Percentiles rank a stretch among this genome's conserved stretches.
Evolutionary conservation across 176 grass and related monocot species (phyloP).

Genomic region (Thalia dealbata): DNA sequence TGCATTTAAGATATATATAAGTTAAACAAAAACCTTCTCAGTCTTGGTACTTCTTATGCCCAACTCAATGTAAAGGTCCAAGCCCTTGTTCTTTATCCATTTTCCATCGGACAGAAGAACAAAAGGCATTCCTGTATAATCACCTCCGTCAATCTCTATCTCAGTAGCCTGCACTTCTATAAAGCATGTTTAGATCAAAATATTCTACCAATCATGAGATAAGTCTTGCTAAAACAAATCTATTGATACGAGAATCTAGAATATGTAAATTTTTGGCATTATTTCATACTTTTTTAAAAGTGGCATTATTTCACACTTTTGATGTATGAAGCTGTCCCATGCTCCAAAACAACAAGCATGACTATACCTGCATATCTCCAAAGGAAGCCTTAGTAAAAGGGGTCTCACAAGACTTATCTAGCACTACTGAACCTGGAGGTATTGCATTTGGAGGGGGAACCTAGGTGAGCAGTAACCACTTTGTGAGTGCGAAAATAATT

Average conservation of each 20-base stretch:
- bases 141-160: slow-evolving; percentile 56
- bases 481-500: slow-evolving; percentile 2
- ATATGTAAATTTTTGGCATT: not conserved
- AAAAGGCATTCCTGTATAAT: slow-evolving; percentile 77
- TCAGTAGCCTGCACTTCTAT: no score
- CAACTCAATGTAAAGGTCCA: no score
- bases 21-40: slow-evolving; percentile 36
- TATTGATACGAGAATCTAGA: not conserved
- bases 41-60: slow-evolving; percentile 33
- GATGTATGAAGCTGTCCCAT: not conserved
- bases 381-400: no score
- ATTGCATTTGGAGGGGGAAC: slow-evolving; percentile 49
- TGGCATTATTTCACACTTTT: no score
- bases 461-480: slow-evolving; percentile 35
- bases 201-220: not conserved
- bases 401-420: no score
- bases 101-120: slow-evolving; percentile 57
- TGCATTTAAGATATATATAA: slow-evolving; percentile 4
- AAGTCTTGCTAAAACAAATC: not conserved
- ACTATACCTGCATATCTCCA: no score
- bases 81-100: slow-evolving; percentile 91
- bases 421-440: no score
- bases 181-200: slow-evolving; percentile 11
- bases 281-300: not conserved
- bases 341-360: no score